phyloP scores from a whole-genome alignment of 2,329 filamentous ascomycete genomes.

The Ambrosiella xylebori region DNA sequence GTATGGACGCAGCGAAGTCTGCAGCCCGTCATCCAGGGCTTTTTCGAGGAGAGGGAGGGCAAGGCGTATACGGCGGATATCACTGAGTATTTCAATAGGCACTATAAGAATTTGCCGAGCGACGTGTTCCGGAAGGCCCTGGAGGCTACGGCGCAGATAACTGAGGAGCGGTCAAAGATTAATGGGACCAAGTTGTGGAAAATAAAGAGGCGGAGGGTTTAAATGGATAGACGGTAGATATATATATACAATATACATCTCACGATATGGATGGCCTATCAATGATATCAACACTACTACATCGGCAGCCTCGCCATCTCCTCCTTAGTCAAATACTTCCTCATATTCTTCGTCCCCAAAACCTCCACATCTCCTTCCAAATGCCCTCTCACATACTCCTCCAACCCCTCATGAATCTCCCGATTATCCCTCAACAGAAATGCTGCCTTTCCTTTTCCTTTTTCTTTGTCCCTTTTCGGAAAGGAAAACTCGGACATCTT shows the following conservation, averaged over 20 bases:
- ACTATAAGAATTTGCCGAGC: constrained; percentile 9
- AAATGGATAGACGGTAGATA: not conserved
- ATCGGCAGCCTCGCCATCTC: constrained; percentile 59
- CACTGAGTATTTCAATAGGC: constrained; percentile 13
- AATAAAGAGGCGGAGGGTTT: constrained; percentile 20
- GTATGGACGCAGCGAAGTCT: constrained; percentile 9
- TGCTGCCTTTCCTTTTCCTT: constrained; percentile 21
- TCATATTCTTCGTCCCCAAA: constrained; percentile 74
- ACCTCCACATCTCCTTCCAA: constrained; percentile 64
- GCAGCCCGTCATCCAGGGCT: constrained; percentile 26
- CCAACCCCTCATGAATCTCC: constrained; percentile 59
- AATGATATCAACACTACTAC: constrained; percentile 20
- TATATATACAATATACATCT: not conserved
- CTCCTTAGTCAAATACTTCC: constrained; percentile 58
- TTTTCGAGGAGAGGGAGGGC: constrained; percentile 61
- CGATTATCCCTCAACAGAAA: constrained; percentile 53
- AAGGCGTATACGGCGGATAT: constrained; percentile 46
- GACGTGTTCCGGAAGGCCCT: constrained; percentile 58
- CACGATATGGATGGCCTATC: not conserved
- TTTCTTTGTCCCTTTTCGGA: too few relatives aligned
- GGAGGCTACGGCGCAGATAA: constrained; percentile 55
- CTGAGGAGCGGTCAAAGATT: constrained; percentile 28
- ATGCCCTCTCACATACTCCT: constrained; percentile 47
- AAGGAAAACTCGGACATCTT: constrained; percentile 62
- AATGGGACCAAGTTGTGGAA: constrained; percentile 38